These are phyloP conservation scores for Galeopsis tetrahit DNA, from an alignment of 257 asterid genomes.

Conservation along the genomic window DNA sequence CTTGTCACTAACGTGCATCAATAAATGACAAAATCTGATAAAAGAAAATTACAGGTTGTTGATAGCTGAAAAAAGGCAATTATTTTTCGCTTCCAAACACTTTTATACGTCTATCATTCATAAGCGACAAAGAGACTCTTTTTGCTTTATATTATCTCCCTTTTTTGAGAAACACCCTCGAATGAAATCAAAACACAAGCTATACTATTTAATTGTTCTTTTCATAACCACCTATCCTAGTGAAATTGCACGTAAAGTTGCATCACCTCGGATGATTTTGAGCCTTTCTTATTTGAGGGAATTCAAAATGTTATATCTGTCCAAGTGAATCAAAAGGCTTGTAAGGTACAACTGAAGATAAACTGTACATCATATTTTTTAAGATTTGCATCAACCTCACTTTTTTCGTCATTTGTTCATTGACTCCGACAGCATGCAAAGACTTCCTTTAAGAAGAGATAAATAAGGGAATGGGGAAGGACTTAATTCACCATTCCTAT, in stretches of 20 bases:
- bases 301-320: conserved; percentile 19
- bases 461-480: neutral
- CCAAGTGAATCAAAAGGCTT: conserved; percentile 19
- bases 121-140: conserved; percentile 29
- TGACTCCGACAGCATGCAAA: neutral
- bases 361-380: conserved; percentile 21
- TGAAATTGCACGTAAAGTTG: conserved; percentile 7
- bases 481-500: neutral
- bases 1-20: conserved; percentile 14
- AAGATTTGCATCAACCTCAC: conserved; percentile 8
- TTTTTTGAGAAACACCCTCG: neutral
- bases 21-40: conserved; percentile 14
- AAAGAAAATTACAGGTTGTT: neutral
- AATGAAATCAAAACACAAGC: conserved; percentile 1
- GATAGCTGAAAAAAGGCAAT: conserved; percentile 4
- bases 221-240: conserved; percentile 3
- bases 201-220: neutral
- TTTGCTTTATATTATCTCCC: conserved; percentile 16
- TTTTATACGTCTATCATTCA: conserved; percentile 24
- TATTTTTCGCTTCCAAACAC: neutral
- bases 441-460: neutral
- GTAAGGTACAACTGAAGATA: conserved; percentile 25
- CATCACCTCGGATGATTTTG: conserved; percentile 8
- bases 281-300: neutral
- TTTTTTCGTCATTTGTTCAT: conserved; percentile 15